phyloP scores from a whole-genome alignment of 139 green algal genomes.

The Mesotaenium endlicherianum region DNA sequence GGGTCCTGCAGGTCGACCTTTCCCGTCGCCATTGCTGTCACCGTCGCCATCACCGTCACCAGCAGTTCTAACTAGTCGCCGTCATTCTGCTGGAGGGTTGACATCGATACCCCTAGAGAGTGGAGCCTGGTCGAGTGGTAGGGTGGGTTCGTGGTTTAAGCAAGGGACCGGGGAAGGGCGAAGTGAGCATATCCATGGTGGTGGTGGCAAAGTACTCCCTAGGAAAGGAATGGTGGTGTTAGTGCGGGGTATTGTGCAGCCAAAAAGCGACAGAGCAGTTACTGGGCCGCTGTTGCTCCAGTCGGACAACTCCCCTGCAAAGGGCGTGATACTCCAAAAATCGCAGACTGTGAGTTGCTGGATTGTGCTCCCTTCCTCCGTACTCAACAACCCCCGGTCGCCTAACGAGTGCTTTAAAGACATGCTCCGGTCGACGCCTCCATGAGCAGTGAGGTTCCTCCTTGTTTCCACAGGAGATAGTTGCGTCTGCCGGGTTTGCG shows the following conservation, averaged over 20 bases:
- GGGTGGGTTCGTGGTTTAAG: background rate
- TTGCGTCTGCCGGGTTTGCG: too few relatives aligned
- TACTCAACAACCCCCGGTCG: background rate
- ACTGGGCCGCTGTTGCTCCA: background rate
- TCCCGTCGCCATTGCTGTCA: too few relatives aligned
- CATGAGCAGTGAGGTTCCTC: background rate
- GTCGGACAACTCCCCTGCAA: background rate
- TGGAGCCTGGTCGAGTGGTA: background rate
- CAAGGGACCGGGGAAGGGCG: background rate
- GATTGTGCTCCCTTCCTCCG: background rate
- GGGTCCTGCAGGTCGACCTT: too few relatives aligned
- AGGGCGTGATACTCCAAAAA: conserved; percentile 6
- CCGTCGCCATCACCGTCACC: too few relatives aligned
- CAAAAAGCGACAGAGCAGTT: conserved; percentile 3
- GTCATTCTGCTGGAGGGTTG: too few relatives aligned
- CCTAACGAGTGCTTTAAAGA: background rate
- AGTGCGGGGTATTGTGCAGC: conserved; percentile 24
- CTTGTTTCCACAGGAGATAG: too few relatives aligned
- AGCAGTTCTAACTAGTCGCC: too few relatives aligned
- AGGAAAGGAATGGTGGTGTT: background rate
- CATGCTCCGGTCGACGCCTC: background rate
- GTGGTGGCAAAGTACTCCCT: background rate
- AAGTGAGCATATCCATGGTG: background rate
- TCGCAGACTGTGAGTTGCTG: conserved; percentile 14
- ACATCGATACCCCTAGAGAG: too few relatives aligned